Conservation (phyloP, 108 stramenopile genomes). For the Cafeteria roenbergensis region DNA sequence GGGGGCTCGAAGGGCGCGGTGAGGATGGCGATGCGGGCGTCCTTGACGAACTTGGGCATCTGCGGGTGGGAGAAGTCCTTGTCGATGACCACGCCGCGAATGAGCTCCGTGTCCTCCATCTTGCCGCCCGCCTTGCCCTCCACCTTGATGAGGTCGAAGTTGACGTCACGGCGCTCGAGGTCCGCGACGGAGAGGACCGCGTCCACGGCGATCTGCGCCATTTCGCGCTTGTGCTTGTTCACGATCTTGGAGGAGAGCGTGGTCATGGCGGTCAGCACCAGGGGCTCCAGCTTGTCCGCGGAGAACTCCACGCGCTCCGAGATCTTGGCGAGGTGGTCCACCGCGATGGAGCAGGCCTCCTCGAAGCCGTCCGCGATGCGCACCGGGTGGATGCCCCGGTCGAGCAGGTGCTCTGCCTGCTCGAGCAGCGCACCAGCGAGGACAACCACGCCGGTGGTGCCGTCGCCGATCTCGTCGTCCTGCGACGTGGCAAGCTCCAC, state of each 20-base stretch:
- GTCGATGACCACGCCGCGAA: slow-evolving; percentile 89
- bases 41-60: slow-evolving; percentile 74
- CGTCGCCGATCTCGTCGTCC: slow-evolving; percentile 99
- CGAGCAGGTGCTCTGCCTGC: slow-evolving; percentile 82
- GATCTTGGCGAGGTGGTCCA: slow-evolving; percentile 64
- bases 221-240: slow-evolving; percentile 77
- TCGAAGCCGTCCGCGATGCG: slow-evolving; percentile 93
- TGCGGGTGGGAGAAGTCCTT: slow-evolving; percentile 96
- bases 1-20: slow-evolving; percentile 98
- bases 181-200: slow-evolving; percentile 89
- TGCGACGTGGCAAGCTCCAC: slow-evolving; percentile 85
- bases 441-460: slow-evolving; percentile 96
- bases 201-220: slow-evolving; percentile 87
- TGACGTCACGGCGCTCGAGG: slow-evolving; percentile 86
- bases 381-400: slow-evolving; percentile 85
- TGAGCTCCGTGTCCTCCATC: slow-evolving; percentile 87
- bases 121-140: slow-evolving; percentile 96
- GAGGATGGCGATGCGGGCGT: slow-evolving; percentile 86
- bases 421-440: slow-evolving; percentile 89
- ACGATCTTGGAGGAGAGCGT: slow-evolving; percentile 89
- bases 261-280: slow-evolving; percentile 82
- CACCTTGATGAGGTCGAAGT: slow-evolving; percentile 98
- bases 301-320: slow-evolving; percentile 70
- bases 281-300: slow-evolving; percentile 61
- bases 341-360: slow-evolving; percentile 75